Evolutionary conservation across 2,329 filamentous ascomycete genomes (phyloP).

Genomic region (Verticillium klebahnii): DNA sequence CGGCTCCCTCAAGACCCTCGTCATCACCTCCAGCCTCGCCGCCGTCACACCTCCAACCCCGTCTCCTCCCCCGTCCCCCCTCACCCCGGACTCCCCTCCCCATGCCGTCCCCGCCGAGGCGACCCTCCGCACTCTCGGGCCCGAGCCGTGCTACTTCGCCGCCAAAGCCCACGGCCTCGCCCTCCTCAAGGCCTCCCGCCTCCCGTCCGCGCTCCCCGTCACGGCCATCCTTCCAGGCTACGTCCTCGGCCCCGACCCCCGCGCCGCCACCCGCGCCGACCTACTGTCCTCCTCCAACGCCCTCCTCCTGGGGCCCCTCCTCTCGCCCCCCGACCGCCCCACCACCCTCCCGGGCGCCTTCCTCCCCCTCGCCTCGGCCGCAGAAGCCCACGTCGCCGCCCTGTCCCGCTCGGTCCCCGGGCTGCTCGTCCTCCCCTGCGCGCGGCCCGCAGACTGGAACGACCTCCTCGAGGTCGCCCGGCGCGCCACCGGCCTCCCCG

Average conservation of each 20-base stretch:
- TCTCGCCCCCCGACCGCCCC: neutral
- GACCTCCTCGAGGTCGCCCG: neutral
- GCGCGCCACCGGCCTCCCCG: neutral
- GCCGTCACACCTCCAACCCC: neutral
- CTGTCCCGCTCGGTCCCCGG: neutral
- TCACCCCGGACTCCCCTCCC: too few species aligned
- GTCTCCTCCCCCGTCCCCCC: too few species aligned
- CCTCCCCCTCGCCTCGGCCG: neutral
- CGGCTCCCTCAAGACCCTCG: neutral
- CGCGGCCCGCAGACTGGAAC: neutral
- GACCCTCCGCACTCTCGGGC: neutral
- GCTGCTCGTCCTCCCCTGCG: neutral
- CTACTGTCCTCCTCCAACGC: neutral
- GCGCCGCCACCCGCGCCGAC: neutral
- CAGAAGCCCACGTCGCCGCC: neutral
- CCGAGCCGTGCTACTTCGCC: neutral
- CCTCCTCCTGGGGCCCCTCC: neutral
- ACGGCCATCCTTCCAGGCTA: neutral
- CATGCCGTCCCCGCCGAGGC: neutral
- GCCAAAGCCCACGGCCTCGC: neutral
- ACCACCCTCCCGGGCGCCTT: neutral
- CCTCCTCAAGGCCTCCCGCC: neutral
- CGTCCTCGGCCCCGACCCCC: neutral
- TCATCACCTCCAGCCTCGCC: neutral
- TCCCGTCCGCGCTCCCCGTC: neutral